Base-by-base conservation (phyloP, 2,329 filamentous ascomycete genomes). In the Dothistroma pini region DNA sequence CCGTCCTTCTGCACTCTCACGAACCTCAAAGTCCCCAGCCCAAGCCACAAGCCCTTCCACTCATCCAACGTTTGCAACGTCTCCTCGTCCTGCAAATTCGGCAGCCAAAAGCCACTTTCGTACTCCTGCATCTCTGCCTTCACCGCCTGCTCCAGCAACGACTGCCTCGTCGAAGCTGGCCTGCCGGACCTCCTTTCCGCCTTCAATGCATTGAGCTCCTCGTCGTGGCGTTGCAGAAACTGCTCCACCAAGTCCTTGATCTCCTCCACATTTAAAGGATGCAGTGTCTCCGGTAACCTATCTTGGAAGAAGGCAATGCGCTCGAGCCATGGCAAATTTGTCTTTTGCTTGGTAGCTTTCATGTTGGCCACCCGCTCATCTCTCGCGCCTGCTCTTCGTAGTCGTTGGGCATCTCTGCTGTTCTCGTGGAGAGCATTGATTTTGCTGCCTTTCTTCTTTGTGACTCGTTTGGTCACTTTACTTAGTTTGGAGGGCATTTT, bases 391-490 rank as follows among this genome's bases (percentile, higher is more conserved):
- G 95, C 95, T 70, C 87, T 85, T 74, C 91, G 89, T 65, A 97
- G 80, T 56, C 91, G 85, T 71, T 89, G 85, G 3, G 92, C 90
- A 79, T 97, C 91, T 67, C 95, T 84, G 63, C 92, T 96, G 74
- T 91, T 91, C 76, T 92, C 89, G 72, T 97, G 93, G 22, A 97
- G 82, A 12, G 88, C 83, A 32, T 88, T 87, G 52, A 91, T 83
- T 44, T 86, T 86, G 21, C 86, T 86, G 66, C 86, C 86, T 83
- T 97, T 97, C 84, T 96, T 97, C 80, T 96, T 96, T 35, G 86
- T 81, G 66, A 97, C 93, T 66, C 91, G 86, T 79, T 97, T 97
- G 65, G 89, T 86, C 21, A 95, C 89, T 75, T 97, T 97, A 65
- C 86, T 80, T 7, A 97, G 78, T 72, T 86, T 89, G 64, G 75